phyloP scores from a whole-genome alignment of 805 yeast genomes.

The Lipomyces oligophaga region DNA sequence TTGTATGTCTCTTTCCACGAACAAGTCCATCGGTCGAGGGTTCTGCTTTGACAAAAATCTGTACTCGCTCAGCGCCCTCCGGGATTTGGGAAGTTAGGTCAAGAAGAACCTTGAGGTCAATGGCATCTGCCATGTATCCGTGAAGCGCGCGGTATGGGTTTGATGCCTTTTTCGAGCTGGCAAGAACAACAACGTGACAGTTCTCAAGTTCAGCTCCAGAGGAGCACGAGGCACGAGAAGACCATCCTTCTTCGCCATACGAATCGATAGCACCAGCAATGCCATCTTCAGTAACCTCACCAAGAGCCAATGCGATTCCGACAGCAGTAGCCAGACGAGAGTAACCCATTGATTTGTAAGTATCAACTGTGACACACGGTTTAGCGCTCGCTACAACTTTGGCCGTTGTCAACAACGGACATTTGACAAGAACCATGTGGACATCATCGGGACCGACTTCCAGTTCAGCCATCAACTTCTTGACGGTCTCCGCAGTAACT shows the following conservation, averaged over 20 bases:
- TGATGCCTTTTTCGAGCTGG: slow-evolving; percentile 21
- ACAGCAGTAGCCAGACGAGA: slow-evolving; percentile 29
- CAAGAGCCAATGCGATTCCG: slow-evolving; percentile 27
- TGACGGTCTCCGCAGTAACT: slow-evolving; percentile 20
- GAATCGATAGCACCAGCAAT: slow-evolving; percentile 19
- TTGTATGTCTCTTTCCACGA: slow-evolving; percentile 26
- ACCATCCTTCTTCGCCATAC: slow-evolving; percentile 27
- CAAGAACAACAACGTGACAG: slow-evolving; percentile 25
- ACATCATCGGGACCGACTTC: slow-evolving; percentile 24
- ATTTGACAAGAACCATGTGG: slow-evolving; percentile 29
- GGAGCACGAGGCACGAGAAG: slow-evolving; percentile 28
- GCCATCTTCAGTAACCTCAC: slow-evolving; percentile 20
- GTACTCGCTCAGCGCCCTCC: slow-evolving; percentile 21
- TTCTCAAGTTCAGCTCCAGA: slow-evolving; percentile 29
- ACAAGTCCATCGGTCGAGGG: slow-evolving; percentile 28
- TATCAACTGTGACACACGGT: slow-evolving; percentile 26
- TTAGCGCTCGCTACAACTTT: slow-evolving; percentile 26
- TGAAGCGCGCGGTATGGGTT: slow-evolving; percentile 28
- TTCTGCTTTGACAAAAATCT: slow-evolving; percentile 28
- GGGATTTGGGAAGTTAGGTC: slow-evolving; percentile 19
- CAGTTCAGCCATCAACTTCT: slow-evolving; percentile 20
- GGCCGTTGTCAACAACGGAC: slow-evolving; percentile 28
- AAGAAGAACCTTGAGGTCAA: slow-evolving; percentile 22
- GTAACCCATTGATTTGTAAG: slow-evolving; percentile 29
- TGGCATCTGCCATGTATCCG: slow-evolving; percentile 29